Base-by-base conservation (phyloP, 208 protist genomes). In the Spironucleus salmonicida region DNA sequence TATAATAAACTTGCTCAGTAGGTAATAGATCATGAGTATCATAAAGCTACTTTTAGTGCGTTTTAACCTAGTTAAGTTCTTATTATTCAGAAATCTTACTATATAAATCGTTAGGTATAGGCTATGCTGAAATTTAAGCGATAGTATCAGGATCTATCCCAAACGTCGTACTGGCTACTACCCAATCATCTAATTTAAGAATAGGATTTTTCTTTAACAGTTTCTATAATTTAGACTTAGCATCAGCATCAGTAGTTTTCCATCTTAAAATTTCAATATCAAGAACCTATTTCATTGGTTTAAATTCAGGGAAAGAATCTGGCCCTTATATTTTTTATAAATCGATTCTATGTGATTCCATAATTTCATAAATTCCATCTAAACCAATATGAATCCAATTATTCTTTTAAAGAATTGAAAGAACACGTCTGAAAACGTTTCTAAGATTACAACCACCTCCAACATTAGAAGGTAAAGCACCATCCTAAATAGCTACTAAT, bases 401-500 rank as follows among this genome's bases (percentile, higher is more conserved):
- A 41, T 57, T 13, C 26, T 42, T 49, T 11, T 58, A 0, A 9
- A 83, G 2, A 23, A 82, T 58, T 30, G 29, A 0, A 41, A 84
- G 81, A 1, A 75, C 34, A 30, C 79, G 27, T 19, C 81, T 23
- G 1, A 84, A 7, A 0, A 84, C 40, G 38, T 59, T 76, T 35
- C 81, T 34, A 1, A 84, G 45, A 32, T 84, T 84, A 15, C 9
- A 40, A 26, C 78, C 81, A 4, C 75, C 74, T 42, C 81, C 81
- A 35, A 62, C 38, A n/a, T 61, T 76, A 13, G 66, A 75, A 32
- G 81, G 81, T 13, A 84, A 30, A 30, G 75, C n/a, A 19, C 81
- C 81, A 45, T 84, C 81, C 27, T 62, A 58, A 35, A 84, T 74
- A 15, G 81, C 79, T 0, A 84, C 76, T 30, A 75, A 39, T 2